Percentiles rank a stretch among this genome's conserved stretches.
Conservation (phyloP, 1,284 basidiomycete genomes). For the Rhodofomes roseus region DNA sequence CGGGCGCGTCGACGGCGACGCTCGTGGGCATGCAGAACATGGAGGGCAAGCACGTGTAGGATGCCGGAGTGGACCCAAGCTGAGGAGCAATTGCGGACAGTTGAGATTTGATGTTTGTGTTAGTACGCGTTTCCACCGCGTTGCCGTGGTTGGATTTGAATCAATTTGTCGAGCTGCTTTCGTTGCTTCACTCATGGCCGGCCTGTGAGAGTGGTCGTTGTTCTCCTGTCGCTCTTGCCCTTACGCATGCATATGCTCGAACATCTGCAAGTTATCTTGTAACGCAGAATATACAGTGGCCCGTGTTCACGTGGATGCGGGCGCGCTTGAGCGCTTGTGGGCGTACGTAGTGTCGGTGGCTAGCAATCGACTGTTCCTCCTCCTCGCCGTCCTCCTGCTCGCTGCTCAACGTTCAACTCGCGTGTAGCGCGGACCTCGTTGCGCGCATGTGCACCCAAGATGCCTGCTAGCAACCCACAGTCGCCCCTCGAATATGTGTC, state of each 20-base stretch:
- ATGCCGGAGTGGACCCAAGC: not conserved
- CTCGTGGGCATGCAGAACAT: slow-evolving; percentile 6
- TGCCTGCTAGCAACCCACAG: not conserved
- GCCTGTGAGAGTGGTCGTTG: too few species aligned
- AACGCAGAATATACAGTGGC: too few species aligned
- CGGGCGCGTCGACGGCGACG: slow-evolving; percentile 6
- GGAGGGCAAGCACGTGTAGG: not conserved
- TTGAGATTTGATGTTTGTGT: not conserved
- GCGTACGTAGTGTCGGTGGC: too few species aligned
- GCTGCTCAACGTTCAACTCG: not conserved
- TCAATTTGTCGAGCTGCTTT: not conserved
- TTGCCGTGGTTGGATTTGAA: not conserved
- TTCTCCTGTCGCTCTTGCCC: too few species aligned
- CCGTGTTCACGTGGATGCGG: too few species aligned
- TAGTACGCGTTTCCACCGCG: not conserved
- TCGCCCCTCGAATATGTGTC: slow-evolving; percentile 43
- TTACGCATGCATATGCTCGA: too few species aligned
- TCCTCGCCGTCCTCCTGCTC: not conserved
- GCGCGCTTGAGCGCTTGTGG: too few species aligned
- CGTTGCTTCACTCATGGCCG: not conserved
- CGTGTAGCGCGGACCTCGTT: too few species aligned
- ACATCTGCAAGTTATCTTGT: too few species aligned
- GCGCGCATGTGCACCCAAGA: not conserved
- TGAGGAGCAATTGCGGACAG: not conserved
- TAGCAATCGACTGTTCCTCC: not conserved